Evolutionary conservation across 495 filamentous ascomycete species (phyloP), one percentile per base, ranked within the genome.

Genomic region (Pseudoneurospora amorphoporcata): DNA sequence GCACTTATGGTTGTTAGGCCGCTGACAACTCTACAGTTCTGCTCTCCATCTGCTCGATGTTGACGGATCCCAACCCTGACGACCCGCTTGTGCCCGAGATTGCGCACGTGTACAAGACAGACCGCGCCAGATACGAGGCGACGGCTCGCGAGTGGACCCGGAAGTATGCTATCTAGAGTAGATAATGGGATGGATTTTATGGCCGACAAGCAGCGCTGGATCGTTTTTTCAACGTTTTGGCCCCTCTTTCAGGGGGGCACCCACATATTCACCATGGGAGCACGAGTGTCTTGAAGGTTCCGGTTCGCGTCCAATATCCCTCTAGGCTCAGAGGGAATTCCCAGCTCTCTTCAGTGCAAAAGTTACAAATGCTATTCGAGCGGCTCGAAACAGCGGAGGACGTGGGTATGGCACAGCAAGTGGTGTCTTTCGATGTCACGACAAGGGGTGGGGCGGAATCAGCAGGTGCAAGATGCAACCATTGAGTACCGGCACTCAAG

Each of bases 21-120:
- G 38, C 75, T 76, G 35, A 75, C 45, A 8, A 68, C 40, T 45
- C 14, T 39, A 2, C 35, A 98, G 95, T 99, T 68, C 87, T 99
- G 65, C 91, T 99, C 72, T 98, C 96, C 37, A 99, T 99, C 86
- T 99, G 95, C 88, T 99, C 95, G 45, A 98, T 99, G 96, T 89
- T 99, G 79, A 99, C 96, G 77, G 95, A 99, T 84, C 95, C 95
- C 75, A 99, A 99, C 88, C 95, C 95, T 65, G 95, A 99, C 80
- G 95, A 99, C 83, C 95, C 95, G 73, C 90, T 99, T 72, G 95
- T 99, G 69, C 95, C 95, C 70, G 95, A 99, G 85, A 98, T 99
- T 77, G 95, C 95, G 39, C 95, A 99, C 78, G 95, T 99, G 78
- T 99, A 99, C 91, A 99, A 99, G 92, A 98, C 95, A 70, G 96